Evolutionary conservation across 805 yeast species (phyloP), one percentile per base, ranked within the genome.

Genomic region (Monosporozyma siamensis): DNA sequence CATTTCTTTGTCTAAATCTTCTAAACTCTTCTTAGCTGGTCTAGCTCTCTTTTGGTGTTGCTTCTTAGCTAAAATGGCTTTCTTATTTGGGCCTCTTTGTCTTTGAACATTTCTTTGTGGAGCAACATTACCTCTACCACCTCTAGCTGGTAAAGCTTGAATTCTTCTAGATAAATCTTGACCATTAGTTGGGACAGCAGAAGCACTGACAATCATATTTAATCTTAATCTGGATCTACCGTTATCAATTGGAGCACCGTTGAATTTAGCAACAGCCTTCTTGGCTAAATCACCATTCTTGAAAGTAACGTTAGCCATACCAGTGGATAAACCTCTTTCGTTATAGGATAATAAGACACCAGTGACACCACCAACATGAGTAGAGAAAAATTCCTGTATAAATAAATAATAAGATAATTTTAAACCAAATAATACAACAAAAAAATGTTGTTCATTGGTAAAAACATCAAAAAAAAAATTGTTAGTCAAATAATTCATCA

Each of bases 1-100:
- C 98, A 92, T 90, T 70, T 90, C 97, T 63, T 89, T 95, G 68
- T 92, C 98, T 61, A 90, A 78, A 68, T 92, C 90, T 64, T 85
- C 97, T 50, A 84, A 72, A 41, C 95, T 79, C 75, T 88, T 88
- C 68, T 74, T 72, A 47, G 70, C 72, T 46, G 73, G 70, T 52
- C 61, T 65, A 51, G 60, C 67, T 53, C 55, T 52, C 52, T 55
- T 67, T 46, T 53, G 57, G 47, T 65, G 63, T 39, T 56, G 60
- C 44, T 59, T 60, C 54, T 58, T 63, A 43, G 61, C 64, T 42
- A 61, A 57, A 37, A 58, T 56, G 37, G 62, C 60, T 45, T 60
- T 63, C 52, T 58, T 58, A 46, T 57, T 62, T 46, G 66, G 61
- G 26, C 56, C 64, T 47, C 52, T 56, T 20, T 25, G 30, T 10